These are phyloP conservation scores for Ceratocystiopsis brevicomis DNA, from an alignment of 2,329 filamentous ascomycete genomes.

Conservation along the genomic window DNA sequence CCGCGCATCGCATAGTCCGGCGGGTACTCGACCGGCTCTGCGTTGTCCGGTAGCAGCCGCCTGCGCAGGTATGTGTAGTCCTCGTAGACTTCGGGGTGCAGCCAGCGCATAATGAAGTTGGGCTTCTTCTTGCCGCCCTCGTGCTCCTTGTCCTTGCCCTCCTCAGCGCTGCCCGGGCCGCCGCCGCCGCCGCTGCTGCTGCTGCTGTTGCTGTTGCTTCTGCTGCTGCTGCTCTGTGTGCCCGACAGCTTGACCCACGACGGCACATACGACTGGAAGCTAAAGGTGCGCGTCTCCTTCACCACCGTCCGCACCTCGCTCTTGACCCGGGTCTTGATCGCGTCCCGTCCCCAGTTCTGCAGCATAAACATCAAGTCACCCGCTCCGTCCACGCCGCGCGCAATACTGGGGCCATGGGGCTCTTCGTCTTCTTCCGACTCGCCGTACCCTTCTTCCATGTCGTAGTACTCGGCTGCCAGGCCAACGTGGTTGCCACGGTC, in stretches of 20 bases:
- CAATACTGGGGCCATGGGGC: slow-evolving; percentile 6
- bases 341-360: slow-evolving; percentile 10
- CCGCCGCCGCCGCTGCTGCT: neutral
- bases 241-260: slow-evolving; percentile 1
- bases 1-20: slow-evolving; percentile 35
- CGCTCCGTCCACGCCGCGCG: slow-evolving; percentile 13
- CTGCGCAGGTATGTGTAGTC: slow-evolving; percentile 37
- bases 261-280: neutral
- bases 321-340: slow-evolving; percentile 9
- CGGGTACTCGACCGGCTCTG: slow-evolving; percentile 6
- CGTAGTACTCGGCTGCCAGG: slow-evolving; percentile 15
- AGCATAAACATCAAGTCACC: slow-evolving; percentile 11
- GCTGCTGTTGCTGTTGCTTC: neutral
- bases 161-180: too few relatives aligned
- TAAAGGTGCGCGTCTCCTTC: slow-evolving; percentile 14
- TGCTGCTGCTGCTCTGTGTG: neutral
- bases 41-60: slow-evolving; percentile 13
- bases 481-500: slow-evolving; percentile 6
- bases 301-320: slow-evolving; percentile 8
- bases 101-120: slow-evolving; percentile 32
- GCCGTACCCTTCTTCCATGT: slow-evolving; percentile 13
- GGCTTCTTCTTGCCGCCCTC: slow-evolving; percentile 15
- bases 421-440: slow-evolving; percentile 21
- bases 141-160: too few relatives aligned
- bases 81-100: slow-evolving; percentile 39